Conservation (phyloP, 768 basidiomycete genomes). For the Flagelloscypha sp. region DNA sequence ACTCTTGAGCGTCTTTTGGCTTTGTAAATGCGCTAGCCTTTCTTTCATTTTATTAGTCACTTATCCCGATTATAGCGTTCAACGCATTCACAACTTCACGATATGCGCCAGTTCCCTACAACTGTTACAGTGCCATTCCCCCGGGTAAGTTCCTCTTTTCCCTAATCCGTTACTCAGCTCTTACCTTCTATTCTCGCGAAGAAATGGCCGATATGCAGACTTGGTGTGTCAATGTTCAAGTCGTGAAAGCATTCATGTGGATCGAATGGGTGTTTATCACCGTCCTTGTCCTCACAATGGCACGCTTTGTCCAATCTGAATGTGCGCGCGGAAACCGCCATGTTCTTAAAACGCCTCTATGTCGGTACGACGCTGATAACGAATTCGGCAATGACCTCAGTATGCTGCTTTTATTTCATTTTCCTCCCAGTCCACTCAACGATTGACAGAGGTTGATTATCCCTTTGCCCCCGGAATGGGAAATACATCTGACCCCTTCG, state of each 20-base stretch:
- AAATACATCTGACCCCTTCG: conserved; percentile 1
- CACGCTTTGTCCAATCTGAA: conserved; percentile 36
- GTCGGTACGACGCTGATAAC: conserved; percentile 29
- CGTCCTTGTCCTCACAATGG: conserved; percentile 22
- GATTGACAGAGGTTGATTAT: conserved; percentile 1
- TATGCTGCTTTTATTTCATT: too few species aligned
- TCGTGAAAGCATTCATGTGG: conserved; percentile 52
- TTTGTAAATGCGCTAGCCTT: conserved; percentile 29
- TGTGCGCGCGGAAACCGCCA: conserved; percentile 39
- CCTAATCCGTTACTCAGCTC: background rate
- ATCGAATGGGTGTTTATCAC: conserved; percentile 41
- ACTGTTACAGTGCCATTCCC: conserved; percentile 43
- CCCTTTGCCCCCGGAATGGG: background rate
- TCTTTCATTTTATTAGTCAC: background rate
- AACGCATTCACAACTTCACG: conserved; percentile 54
- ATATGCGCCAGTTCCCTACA: conserved; percentile 40
- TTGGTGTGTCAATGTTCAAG: conserved; percentile 51
- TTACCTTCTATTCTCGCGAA: conserved; percentile 9
- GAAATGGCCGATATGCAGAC: conserved; percentile 33
- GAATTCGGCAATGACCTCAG: conserved; percentile 3
- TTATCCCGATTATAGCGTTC: conserved; percentile 28
- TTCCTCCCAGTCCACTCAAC: too few species aligned
- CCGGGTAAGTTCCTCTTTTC: conserved; percentile 24
- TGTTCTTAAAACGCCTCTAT: conserved; percentile 42
- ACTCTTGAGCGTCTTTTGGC: conserved; percentile 43